These are phyloP conservation scores for Nakazawaea populi DNA, from an alignment of 805 yeast genomes.

Conservation along the genomic window DNA sequence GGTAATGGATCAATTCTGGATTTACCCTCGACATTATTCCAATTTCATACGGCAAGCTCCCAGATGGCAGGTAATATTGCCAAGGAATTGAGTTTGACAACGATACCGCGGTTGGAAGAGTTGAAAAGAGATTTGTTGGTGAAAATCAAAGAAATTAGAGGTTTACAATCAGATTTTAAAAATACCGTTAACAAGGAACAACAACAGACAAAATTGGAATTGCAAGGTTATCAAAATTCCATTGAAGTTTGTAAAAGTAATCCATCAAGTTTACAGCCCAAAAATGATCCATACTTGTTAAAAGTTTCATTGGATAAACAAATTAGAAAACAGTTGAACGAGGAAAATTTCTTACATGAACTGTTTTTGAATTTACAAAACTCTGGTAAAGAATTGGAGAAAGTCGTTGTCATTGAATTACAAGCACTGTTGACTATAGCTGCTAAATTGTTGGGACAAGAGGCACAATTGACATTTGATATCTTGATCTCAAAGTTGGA, in stretches of 20 bases:
- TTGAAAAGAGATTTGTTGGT: conserved; percentile 70
- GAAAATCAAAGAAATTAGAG: conserved; percentile 82
- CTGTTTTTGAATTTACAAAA: conserved; percentile 83
- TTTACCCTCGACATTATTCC: conserved; percentile 59
- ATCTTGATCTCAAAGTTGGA: conserved; percentile 61
- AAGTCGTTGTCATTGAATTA: conserved; percentile 79
- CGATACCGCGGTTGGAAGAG: conserved; percentile 63
- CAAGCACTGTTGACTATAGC: conserved; percentile 75
- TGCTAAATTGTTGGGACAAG: conserved; percentile 65
- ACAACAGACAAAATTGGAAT: conserved; percentile 52
- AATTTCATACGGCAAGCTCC: conserved; percentile 52
- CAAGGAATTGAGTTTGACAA: conserved; percentile 53
- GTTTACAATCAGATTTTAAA: conserved; percentile 78
- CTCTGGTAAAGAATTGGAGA: conserved; percentile 83
- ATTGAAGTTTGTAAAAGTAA: conserved; percentile 55
- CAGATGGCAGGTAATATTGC: conserved; percentile 50
- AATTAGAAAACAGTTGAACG: conserved; percentile 69
- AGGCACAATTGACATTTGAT: conserved; percentile 66
- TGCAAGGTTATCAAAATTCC: conserved; percentile 51
- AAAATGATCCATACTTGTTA: conserved; percentile 77
- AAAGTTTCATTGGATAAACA: conserved; percentile 70
- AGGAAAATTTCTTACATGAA: conserved; percentile 83
- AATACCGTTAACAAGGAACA: conserved; percentile 68
- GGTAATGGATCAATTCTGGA: conserved; percentile 84
- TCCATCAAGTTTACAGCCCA: conserved; percentile 38